These are phyloP conservation scores for Panellus pusillus DNA, from an alignment of 768 basidiomycete species.

Conservation along the genomic window DNA sequence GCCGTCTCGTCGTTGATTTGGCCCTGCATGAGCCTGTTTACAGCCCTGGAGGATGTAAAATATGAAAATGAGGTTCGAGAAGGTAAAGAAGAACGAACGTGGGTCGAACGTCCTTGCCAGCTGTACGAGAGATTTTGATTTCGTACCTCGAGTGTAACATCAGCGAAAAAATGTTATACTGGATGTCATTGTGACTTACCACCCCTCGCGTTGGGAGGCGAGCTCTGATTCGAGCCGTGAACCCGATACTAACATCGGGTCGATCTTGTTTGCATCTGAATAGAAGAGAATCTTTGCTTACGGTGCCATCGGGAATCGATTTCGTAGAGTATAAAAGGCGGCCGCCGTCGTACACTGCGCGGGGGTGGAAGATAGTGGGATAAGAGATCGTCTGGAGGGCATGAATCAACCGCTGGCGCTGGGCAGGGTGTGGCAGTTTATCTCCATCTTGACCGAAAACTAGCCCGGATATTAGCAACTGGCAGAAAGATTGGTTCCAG, in stretches of 20 bases:
- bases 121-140: conserved; percentile 27
- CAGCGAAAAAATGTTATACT: no score
- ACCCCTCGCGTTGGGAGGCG: conserved; percentile 9
- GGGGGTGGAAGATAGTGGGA: conserved; percentile 27
- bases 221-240: conserved; percentile 30
- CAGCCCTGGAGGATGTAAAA: not conserved
- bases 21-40: conserved; percentile 6
- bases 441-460: conserved; percentile 1
- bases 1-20: conserved; percentile 22
- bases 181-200: not conserved
- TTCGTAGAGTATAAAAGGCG: conserved; percentile 21
- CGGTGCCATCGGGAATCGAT: not conserved
- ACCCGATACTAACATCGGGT: conserved; percentile 30
- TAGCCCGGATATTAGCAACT: not conserved
- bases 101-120: conserved; percentile 29
- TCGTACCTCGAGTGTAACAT: conserved; percentile 8
- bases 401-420: conserved; percentile 19
- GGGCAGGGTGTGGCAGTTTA: not conserved
- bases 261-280: conserved; percentile 16
- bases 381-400: conserved; percentile 28
- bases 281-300: not conserved
- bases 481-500: no score
- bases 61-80: not conserved
- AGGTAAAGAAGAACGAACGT: conserved; percentile 22
- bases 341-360: conserved; percentile 33